Evolutionary conservation across 2,329 filamentous ascomycete genomes (phyloP), one percentile per base, ranked within the genome.

Genomic region (Huntiella moniliformis): DNA sequence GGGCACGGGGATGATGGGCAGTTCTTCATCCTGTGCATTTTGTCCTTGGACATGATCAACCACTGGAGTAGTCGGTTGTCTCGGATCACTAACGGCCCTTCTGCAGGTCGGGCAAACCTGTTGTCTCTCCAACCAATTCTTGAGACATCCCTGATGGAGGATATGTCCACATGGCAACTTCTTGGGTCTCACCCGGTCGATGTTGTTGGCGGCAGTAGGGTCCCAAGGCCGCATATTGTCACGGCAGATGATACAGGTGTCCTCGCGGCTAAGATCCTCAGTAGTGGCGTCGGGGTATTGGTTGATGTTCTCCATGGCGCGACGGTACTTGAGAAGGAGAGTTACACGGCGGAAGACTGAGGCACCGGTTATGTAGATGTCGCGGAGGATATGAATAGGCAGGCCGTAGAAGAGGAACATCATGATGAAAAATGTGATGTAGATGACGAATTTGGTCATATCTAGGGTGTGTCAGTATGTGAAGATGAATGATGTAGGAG

Each of bases 141-240:
- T 85, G 48, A 98, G 73, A 60, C 91, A 98, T 41, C 86, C 81
- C 53, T 95, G 82, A 60, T 98, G 91, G 35, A 98, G 65, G 35
- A 96, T 91, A 57, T 98, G 91, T 4, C 88, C 87, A 61, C 91
- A 98, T 0, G 91, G 91, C 7, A 98, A 71, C 63, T 94, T 96
- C 67, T 98, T 98, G 5, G 91, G 85, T 15, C 91, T 74, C 47
- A 82, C 73, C 46, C 88, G 74, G 56, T 96, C 86, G 49, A 92
- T 79, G 47, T 81, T 70, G n/a, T 74, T 79, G 68, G 53, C 74
- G 65, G 63, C 59, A 4, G 52, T 57, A 1, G 67, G 63, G 48
- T 73, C 62, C 82, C 85, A 94, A 1, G 80, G 77, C 32, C 75
- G 74, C 91, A 98, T 98, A 52, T 92, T 84, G 59, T 98, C 91